These are phyloP conservation scores for Panaeolus papilionaceus DNA, from an alignment of 768 basidiomycete species.

Conservation along the genomic window DNA sequence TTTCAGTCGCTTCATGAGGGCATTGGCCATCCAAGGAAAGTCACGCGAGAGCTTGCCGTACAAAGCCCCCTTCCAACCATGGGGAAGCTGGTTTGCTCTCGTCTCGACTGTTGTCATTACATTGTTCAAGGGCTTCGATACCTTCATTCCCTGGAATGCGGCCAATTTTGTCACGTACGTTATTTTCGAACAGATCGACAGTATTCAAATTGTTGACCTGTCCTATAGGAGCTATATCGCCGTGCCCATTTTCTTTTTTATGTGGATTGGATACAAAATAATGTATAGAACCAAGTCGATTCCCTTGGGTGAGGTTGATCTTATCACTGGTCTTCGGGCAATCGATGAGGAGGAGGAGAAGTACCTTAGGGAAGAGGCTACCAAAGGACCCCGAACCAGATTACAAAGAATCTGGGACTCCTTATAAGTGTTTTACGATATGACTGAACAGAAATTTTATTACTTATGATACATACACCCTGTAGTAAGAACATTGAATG, in stretches of 20 bases:
- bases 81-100: conserved; percentile 65
- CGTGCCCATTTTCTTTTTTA: conserved; percentile 46
- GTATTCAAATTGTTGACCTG: conserved; percentile 13
- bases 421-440: conserved; percentile 32
- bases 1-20: conserved; percentile 50
- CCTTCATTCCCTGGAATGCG: conserved; percentile 54
- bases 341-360: conserved; percentile 70
- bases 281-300: conserved; percentile 42
- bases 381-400: conserved; percentile 41
- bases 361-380: conserved; percentile 50
- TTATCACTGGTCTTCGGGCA: conserved; percentile 60
- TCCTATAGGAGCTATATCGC: conserved; percentile 49
- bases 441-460: no score
- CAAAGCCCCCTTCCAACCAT: conserved; percentile 69
- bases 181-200: neutral
- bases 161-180: conserved; percentile 69
- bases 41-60: conserved; percentile 51
- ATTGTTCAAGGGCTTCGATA: conserved; percentile 63
- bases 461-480: no score
- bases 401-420: conserved; percentile 44
- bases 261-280: conserved; percentile 51
- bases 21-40: conserved; percentile 46
- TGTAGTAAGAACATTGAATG: no score
- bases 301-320: conserved; percentile 59
- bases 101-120: conserved; percentile 57